A percentile compares a stretch with the other conserved stretches of the same genome.
These are phyloP conservation scores for Phellopilus nigrolimitatus DNA, from an alignment of 1,284 basidiomycete genomes.

Conservation along the genomic window DNA sequence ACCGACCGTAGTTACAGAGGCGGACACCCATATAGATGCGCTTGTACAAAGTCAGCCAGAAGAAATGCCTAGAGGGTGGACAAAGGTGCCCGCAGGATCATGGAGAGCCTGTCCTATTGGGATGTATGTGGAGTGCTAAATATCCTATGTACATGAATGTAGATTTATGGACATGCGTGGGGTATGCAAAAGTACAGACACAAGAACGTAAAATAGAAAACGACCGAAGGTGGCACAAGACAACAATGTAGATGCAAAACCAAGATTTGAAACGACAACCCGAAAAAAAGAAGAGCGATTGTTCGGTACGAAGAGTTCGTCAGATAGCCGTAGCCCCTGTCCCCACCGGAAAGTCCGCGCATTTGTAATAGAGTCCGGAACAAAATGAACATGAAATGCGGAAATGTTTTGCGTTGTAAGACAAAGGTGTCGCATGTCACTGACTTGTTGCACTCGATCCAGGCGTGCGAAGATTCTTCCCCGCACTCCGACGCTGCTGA, in stretches of 20 bases:
- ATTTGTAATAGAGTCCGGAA: too few species aligned
- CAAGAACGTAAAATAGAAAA: too few species aligned
- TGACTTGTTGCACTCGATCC: background rate
- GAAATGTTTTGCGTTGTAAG: too few species aligned
- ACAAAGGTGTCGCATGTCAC: background rate
- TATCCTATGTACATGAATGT: constrained; percentile 2
- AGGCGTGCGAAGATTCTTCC: constrained; percentile 4
- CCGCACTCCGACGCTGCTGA: constrained; percentile 9
- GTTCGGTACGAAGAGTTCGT: too few species aligned
- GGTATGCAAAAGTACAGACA: background rate
- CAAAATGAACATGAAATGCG: too few species aligned
- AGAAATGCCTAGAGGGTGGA: constrained; percentile 45
- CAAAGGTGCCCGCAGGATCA: constrained; percentile 34
- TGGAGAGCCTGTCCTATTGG: constrained; percentile 70
- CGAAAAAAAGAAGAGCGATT: background rate
- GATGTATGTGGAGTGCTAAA: constrained; percentile 30
- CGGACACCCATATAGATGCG: background rate
- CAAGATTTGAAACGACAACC: background rate
- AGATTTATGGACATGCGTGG: background rate
- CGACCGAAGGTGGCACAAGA: background rate
- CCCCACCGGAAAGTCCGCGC: too few species aligned
- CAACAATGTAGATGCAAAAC: background rate
- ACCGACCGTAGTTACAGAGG: background rate
- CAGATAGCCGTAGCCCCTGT: too few species aligned
- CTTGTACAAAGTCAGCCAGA: background rate